phyloP scores from a whole-genome alignment of 2,329 filamentous ascomycete genomes.

The Xylaria sp. region DNA sequence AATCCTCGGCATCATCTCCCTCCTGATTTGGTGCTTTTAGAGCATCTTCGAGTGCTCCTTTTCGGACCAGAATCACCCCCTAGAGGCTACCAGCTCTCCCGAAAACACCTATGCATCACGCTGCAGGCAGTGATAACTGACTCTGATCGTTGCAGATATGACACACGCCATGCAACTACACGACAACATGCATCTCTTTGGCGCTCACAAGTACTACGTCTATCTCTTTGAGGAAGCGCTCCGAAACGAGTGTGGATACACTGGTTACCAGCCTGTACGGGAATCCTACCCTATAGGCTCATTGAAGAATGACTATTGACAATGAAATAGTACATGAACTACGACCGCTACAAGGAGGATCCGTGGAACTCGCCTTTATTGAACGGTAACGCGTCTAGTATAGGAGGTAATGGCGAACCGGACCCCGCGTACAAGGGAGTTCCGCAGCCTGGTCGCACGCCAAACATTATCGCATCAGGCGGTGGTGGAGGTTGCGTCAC shows the following conservation, averaged over 20 bases:
- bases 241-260: conserved; percentile 51
- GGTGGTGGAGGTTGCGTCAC: conserved; percentile 66
- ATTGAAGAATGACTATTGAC: conserved; percentile 14
- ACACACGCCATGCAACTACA: conserved; percentile 47
- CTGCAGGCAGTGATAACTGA: neutral
- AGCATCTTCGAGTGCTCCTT: neutral
- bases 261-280: conserved; percentile 49
- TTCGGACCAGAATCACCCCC: neutral
- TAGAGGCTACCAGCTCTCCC: neutral
- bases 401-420: conserved; percentile 60
- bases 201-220: conserved; percentile 50
- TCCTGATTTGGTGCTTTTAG: neutral
- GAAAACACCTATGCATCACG: neutral
- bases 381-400: conserved; percentile 62
- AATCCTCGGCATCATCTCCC: neutral
- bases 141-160: conserved; percentile 38
- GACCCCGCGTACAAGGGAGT: conserved; percentile 45
- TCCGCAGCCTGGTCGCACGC: conserved; percentile 48
- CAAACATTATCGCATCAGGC: conserved; percentile 58
- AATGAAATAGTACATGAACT: conserved; percentile 60
- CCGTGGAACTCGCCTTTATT: conserved; percentile 63
- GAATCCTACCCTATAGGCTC: neutral
- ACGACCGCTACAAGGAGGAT: conserved; percentile 61
- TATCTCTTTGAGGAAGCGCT: conserved; percentile 50
- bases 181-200: conserved; percentile 45